Evolutionary conservation across 371 early-diverging fungal species (phyloP).

Genomic region (Mycotypha africana): DNA sequence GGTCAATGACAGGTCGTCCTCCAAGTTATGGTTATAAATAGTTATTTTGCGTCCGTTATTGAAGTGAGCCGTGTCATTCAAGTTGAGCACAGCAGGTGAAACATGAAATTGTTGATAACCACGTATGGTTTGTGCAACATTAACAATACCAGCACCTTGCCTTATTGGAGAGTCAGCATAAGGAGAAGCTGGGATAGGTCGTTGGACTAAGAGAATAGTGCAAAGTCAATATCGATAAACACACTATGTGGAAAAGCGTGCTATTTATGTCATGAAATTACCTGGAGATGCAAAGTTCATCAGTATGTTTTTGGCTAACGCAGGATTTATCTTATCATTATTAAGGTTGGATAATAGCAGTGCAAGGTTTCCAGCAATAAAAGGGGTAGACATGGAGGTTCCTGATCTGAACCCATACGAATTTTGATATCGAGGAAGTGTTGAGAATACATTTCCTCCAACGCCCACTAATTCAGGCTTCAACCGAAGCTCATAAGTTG

Average conservation of each 20-base stretch:
- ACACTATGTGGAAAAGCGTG: too few species aligned
- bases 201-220: conserved; percentile 16
- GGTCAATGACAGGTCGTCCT: conserved; percentile 15
- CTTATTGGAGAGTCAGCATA: conserved; percentile 37
- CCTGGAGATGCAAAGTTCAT: conserved; percentile 38
- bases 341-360: conserved; percentile 36
- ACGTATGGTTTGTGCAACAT: conserved; percentile 53
- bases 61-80: conserved; percentile 57
- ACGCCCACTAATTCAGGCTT: conserved; percentile 62
- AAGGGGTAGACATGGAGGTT: conserved; percentile 58
- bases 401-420: conserved; percentile 63
- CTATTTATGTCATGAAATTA: conserved; percentile 5
- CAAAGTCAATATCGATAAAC: too few species aligned
- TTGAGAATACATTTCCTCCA: conserved; percentile 66
- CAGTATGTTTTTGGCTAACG: conserved; percentile 12
- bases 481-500: conserved; percentile 36
- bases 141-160: conserved; percentile 71
- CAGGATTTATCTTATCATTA: conserved; percentile 14
- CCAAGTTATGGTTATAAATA: conserved; percentile 53
- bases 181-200: conserved; percentile 17
- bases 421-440: conserved; percentile 33
- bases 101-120: conserved; percentile 40
- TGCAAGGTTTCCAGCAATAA: conserved; percentile 59
- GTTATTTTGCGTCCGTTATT: conserved; percentile 30
- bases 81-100: conserved; percentile 53